These are phyloP conservation scores for Pythium monospermum DNA, from an alignment of 352 stramenopile genomes.

Conservation along the genomic window DNA sequence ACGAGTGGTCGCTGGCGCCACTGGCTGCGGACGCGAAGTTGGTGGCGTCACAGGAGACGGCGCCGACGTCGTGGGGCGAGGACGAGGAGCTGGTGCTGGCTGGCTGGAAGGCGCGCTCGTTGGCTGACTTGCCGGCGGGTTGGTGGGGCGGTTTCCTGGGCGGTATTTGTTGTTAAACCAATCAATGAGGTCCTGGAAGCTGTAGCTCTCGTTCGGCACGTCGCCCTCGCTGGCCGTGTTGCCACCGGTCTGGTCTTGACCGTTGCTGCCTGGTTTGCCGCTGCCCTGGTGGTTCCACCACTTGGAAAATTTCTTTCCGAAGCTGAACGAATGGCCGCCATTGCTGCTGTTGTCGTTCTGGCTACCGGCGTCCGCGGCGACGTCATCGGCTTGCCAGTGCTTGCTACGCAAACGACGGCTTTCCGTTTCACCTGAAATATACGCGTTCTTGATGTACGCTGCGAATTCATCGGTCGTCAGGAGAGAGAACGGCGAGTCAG, in stretches of 20 bases:
- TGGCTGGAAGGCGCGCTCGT: background rate
- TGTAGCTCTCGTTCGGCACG: background rate
- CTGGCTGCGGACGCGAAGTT: background rate
- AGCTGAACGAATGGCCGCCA: background rate
- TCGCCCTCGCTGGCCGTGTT: background rate
- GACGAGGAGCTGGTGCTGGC: background rate
- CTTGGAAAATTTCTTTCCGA: background rate
- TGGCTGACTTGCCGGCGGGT: background rate
- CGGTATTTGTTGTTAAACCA: constrained; percentile 7
- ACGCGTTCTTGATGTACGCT: constrained; percentile 23
- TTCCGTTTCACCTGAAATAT: no score
- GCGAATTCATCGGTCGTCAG: constrained; percentile 51
- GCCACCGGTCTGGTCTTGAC: background rate
- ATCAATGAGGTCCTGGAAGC: constrained; percentile 6
- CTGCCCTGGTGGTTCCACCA: background rate
- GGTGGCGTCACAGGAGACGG: background rate
- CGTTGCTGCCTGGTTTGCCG: background rate
- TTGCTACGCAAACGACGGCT: no score
- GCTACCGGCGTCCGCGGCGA: no score
- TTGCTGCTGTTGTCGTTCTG: background rate
- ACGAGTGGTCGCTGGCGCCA: background rate
- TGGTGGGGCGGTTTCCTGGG: background rate
- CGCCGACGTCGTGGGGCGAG: background rate
- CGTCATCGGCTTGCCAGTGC: no score
- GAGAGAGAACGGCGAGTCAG: constrained; percentile 42